phyloP scores from a whole-genome alignment of 345 rosid species.

The Mangifera indica region DNA sequence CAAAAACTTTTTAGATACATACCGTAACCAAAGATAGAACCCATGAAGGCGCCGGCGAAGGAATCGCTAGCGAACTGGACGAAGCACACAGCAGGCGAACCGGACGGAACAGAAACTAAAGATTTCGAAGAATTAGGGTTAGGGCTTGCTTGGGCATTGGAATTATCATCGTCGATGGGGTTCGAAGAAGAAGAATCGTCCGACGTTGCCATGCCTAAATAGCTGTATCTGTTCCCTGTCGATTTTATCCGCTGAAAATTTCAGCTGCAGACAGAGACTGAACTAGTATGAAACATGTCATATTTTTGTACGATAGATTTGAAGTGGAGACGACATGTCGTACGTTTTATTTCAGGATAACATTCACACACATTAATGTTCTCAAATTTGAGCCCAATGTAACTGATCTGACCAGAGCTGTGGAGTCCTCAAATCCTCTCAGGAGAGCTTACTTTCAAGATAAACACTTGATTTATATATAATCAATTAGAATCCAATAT shows the following conservation, averaged over 20 bases:
- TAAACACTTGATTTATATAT: too few species aligned
- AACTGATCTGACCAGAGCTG: too few species aligned
- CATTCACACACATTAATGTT: too few species aligned
- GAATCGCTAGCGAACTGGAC: constrained; percentile 70
- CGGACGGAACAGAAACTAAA: constrained; percentile 34
- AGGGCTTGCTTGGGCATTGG: constrained; percentile 25
- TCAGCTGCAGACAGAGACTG: background rate
- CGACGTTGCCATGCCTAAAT: constrained; percentile 39
- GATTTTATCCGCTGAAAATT: background rate
- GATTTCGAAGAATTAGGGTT: constrained; percentile 39
- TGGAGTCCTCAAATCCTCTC: too few species aligned
- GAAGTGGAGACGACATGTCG: too few species aligned
- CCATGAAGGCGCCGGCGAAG: constrained; percentile 86
- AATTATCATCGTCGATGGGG: constrained; percentile 21
- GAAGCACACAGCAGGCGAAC: constrained; percentile 65
- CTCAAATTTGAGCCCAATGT: too few species aligned
- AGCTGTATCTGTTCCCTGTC: background rate
- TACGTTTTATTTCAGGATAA: too few species aligned
- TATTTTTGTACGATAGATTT: too few species aligned
- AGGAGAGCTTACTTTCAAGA: too few species aligned
- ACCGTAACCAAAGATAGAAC: constrained; percentile 89
- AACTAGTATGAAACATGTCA: background rate
- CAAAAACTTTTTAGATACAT: background rate
- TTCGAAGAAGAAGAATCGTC: constrained; percentile 43
- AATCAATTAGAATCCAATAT: too few species aligned